Conservation (phyloP, 495 filamentous ascomycete genomes). For the Penicillium paxilli region DNA sequence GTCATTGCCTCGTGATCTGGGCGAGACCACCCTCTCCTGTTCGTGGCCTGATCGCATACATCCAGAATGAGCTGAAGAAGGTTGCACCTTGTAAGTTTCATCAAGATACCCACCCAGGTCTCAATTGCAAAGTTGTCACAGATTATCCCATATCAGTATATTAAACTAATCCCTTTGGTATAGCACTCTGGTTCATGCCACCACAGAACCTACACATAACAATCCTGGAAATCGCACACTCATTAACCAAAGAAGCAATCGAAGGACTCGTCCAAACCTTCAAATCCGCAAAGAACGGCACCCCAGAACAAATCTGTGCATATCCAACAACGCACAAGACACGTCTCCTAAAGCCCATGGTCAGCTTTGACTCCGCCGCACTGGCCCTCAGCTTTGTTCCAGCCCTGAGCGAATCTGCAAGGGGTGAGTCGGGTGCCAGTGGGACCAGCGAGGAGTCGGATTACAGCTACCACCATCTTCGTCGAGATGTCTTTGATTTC, state of each 20-base stretch:
- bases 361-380: constrained; percentile 77
- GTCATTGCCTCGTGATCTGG: constrained; percentile 85
- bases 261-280: constrained; percentile 35
- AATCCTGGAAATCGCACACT: constrained; percentile 28
- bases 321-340: constrained; percentile 58
- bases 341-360: constrained; percentile 71
- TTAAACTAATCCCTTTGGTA: neutral
- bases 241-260: constrained; percentile 17
- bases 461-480: constrained; percentile 85
- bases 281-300: constrained; percentile 38
- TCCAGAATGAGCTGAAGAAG: constrained; percentile 62
- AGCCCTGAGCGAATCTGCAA: constrained; percentile 53
- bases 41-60: constrained; percentile 54
- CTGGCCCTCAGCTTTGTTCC: constrained; percentile 81
- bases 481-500: constrained; percentile 67
- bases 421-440: neutral
- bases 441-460: constrained; percentile 40
- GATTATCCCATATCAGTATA: neutral
- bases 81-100: constrained; percentile 61
- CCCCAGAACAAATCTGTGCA: constrained; percentile 49
- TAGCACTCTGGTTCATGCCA: constrained; percentile 86
- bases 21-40: constrained; percentile 71
- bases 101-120: too few relatives aligned
- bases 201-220: constrained; percentile 72
- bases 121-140: neutral